Evolutionary conservation across 2,329 filamentous ascomycete genomes (phyloP), one percentile per base, ranked within the genome.

Genomic region (Apiospora rasikravindrae): DNA sequence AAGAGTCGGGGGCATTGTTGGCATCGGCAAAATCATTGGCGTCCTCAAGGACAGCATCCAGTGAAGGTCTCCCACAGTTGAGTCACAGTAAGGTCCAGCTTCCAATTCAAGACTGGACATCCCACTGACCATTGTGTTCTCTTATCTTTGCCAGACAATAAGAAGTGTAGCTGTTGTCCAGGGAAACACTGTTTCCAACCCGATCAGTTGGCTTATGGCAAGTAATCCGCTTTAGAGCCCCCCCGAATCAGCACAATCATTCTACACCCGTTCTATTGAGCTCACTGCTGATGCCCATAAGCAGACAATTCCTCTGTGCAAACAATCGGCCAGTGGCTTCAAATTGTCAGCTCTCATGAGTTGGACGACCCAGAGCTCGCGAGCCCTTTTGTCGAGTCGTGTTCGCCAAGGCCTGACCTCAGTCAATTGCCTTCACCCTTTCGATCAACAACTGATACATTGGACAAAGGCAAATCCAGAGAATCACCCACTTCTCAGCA

Each of bases 301-400:
- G 0, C 10, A 68, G 44, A 68, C n/a, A 44, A 2, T 14, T 4
- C 26, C 40, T 10, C 40, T 68, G 45, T 19, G 13, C 26, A 37
- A 66, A 66, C 47, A 13, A 8, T 49, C 14, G 26, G 10, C 16
- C 26, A 40, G 16, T 70, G 69, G 69, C 69, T 70, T 44, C n/a
- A 66, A 14, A 8, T 24, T n/a, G 33, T 66, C n/a, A 53, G 45
- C 5, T 26, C 19, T 42, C 51, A 26, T 4, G 26, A 44, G 10
- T 70, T 44, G 6, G 53, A 47, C 6, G 69, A 70, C 47, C 69
- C 69, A 33, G 69, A 70, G 69, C 69, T 70, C 29, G 69, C n/a
- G 5, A 47, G 69, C 37, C 69, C 69, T 29, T 64, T 64, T 26
- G 45, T 37, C 24, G 69, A 57, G 19, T 47, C 40, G 40, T 44